Base-by-base conservation (phyloP, 495 filamentous ascomycete genomes). In the Chaetomium tenue region DNA sequence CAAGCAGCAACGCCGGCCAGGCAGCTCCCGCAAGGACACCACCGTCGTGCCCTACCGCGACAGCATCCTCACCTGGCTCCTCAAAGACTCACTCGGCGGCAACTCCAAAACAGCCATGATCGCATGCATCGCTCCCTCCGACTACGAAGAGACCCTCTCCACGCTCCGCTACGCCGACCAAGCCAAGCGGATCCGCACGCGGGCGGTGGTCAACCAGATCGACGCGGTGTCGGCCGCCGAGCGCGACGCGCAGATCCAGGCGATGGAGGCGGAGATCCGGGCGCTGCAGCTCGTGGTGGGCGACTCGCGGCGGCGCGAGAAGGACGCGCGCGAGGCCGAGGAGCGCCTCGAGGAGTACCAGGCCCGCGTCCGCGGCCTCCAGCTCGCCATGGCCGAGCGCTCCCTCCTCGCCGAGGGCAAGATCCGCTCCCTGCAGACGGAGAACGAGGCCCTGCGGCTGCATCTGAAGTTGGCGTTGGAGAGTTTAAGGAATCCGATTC, bases 71-170 rank as follows among this genome's bases (percentile, higher is more conserved):
- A 98, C 94, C 12, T 98, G 93, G 92, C 82, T 98, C 23, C 81
- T 98, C 65, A 98, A 98, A 71, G 94, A 98, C 74, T 91, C 88
- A 3, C 82, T 98, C 2, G 94, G 95, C 18, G 94, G 94, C 44
- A 98, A 98, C 78, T 90, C 86, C 68, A 98, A 98, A 75, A 98
- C 94, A 8, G 94, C 94, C 47, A 98, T 98, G 94, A 97, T 98
- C 65, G 94, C 94, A 16, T 98, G 95, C 74, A 96, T 98, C 71
- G 85, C 92, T 8, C 94, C 94, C 0, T 87, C 88, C 1, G 94
- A 98, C 80, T 98, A 98, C 74, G 94, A 98, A 59, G 94, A 98
- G 73, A 98, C 94, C 0, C 87, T 98, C 3, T 94, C 90, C 6
- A 98, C 94, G 3, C 85, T 98, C 5, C 91, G 94, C 37, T 98